Base-by-base conservation (phyloP, 2,329 filamentous ascomycete species). In the Sporothrix dimorphospora region DNA sequence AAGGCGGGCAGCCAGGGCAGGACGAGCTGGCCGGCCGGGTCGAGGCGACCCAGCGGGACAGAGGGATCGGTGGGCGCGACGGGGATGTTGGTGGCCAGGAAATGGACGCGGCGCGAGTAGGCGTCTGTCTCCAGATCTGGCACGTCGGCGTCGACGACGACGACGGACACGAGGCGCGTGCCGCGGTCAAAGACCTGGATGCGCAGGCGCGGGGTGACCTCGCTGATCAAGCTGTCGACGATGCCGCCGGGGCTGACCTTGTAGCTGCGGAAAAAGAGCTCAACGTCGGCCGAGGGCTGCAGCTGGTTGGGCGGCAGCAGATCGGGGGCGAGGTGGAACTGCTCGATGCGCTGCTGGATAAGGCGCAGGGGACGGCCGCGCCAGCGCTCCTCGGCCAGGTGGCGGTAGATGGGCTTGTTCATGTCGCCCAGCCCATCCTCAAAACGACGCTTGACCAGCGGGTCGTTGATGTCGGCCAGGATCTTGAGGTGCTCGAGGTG, bases 381-480 rank as follows among this genome's bases (percentile, higher is more conserved):
- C 96, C 96, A 99, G 84, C 97, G 94, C 77, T 87, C 85, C 79
- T 97, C 89, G 73, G 95, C 93, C 68, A 98, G 91, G 81, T 92
- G 88, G 75, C 95, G 92, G 85, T 99, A 99, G 79, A 99, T 94
- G 75, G 95, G 95, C 81, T 97, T 97, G 84, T 89, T 91, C 94
- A 98, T 95, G 81, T 98, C 94, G 75, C 92, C 94, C 77, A 91
- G 82, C 30, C 94, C 94, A 81, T 98, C 94, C 80, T 99, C 96
- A 76, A 97, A 98, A 76, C 89, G 91, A 83, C 94, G 93, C 88
- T 98, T 98, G 74, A 98, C 93, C 49, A 94, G 77, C 0, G 96
- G 96, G 79, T 98, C 96, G 80, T 98, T 98, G 81, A 97, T 94
- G 79, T 99, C 96, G 30, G 94, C 94, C 74, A 92, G 83, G 51